A percentile compares a stretch with the other conserved stretches of the same genome.
Evolutionary conservation across 1,284 basidiomycete species (phyloP).

Genomic region (Naganishia sp.): DNA sequence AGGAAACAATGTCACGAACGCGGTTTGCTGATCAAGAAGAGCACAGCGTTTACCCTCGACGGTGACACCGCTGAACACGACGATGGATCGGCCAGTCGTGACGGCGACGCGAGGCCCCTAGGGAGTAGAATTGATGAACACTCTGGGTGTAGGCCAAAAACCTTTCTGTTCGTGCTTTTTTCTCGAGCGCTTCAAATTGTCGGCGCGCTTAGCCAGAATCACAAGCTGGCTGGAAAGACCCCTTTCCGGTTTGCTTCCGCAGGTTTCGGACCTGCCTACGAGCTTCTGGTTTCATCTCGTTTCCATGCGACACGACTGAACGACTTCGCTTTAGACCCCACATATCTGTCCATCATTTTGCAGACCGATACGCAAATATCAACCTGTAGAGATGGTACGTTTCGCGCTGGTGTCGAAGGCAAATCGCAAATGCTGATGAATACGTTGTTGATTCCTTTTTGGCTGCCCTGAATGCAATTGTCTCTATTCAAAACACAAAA

Average conservation of each 20-base stretch:
- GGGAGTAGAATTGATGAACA: background rate
- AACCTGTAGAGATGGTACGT: conserved; percentile 38
- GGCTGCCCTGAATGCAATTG: background rate
- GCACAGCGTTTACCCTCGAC: background rate
- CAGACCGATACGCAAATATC: conserved; percentile 37
- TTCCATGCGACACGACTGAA: background rate
- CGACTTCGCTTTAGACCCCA: background rate
- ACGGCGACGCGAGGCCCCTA: background rate
- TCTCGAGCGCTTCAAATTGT: background rate
- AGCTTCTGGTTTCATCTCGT: too few species aligned
- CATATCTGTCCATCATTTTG: conserved; percentile 33
- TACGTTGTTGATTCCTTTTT: conserved; percentile 3
- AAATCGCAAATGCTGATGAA: conserved; percentile 17
- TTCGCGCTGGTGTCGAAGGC: background rate
- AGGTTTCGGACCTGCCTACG: conserved; percentile 18
- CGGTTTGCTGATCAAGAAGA: conserved; percentile 22
- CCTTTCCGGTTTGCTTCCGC: conserved; percentile 9
- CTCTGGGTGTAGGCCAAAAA: conserved; percentile 11
- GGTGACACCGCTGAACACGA: conserved; percentile 6
- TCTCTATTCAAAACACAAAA: background rate
- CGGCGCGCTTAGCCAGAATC: too few species aligned
- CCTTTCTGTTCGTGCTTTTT: background rate
- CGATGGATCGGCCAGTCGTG: conserved; percentile 13
- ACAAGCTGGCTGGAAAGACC: background rate
- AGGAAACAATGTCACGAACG: conserved; percentile 23